These are phyloP conservation scores for Penicillium lividum DNA, from an alignment of 495 filamentous ascomycete species.

Conservation along the genomic window DNA sequence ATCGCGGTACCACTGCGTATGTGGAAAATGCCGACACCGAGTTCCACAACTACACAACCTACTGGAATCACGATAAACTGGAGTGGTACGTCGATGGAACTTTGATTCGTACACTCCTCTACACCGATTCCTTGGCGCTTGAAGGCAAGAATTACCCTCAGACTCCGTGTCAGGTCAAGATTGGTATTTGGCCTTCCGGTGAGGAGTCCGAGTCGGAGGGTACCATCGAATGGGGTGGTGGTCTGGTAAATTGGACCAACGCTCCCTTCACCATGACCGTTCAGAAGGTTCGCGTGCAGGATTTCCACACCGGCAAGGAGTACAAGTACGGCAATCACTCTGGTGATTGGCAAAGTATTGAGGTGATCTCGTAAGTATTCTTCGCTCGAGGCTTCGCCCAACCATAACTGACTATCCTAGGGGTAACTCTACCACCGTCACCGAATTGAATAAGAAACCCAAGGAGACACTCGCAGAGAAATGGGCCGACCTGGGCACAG, in stretches of 20 bases:
- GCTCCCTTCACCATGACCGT: slow-evolving; percentile 75
- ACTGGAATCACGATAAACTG: slow-evolving; percentile 77
- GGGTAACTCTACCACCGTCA: slow-evolving; percentile 60
- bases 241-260: slow-evolving; percentile 63
- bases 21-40: slow-evolving; percentile 59
- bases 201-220: slow-evolving; percentile 57
- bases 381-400: neutral
- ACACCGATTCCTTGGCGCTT: slow-evolving; percentile 47
- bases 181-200: slow-evolving; percentile 82
- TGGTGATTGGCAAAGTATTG: slow-evolving; percentile 40
- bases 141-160: slow-evolving; percentile 78
- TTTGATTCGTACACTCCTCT: slow-evolving; percentile 65
- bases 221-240: slow-evolving; percentile 45
- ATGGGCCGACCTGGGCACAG: slow-evolving; percentile 56
- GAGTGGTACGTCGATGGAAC: slow-evolving; percentile 79
- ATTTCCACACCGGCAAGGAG: slow-evolving; percentile 40
- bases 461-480: slow-evolving; percentile 55
- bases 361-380: slow-evolving; percentile 52
- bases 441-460: slow-evolving; percentile 31
- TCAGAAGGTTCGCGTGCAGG: slow-evolving; percentile 38
- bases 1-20: slow-evolving; percentile 67
- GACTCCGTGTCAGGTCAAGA: slow-evolving; percentile 79
- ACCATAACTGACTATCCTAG: slow-evolving; percentile 14
- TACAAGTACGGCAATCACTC: slow-evolving; percentile 41
- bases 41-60: slow-evolving; percentile 87